phyloP scores from a whole-genome alignment of 2,329 filamentous ascomycete genomes.

The Shiraia sp. region DNA sequence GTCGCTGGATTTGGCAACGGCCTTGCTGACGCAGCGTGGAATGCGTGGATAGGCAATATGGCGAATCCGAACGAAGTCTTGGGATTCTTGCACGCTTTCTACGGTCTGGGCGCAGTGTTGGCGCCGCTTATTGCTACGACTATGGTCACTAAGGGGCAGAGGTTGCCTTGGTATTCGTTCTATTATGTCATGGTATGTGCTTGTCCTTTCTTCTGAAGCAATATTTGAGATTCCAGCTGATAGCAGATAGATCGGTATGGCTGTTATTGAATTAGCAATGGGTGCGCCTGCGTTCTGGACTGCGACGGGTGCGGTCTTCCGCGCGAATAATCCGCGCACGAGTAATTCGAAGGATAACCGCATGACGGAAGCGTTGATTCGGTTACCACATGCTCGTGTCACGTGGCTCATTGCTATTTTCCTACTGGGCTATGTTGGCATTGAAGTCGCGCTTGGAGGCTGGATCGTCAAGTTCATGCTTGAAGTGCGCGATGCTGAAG shows the following conservation, averaged over 20 bases:
- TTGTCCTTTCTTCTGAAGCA: not conserved
- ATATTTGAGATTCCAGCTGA: not conserved
- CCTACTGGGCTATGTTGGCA: constrained; percentile 76
- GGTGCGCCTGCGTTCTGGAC: constrained; percentile 65
- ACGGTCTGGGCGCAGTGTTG: constrained; percentile 72
- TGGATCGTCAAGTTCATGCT: constrained; percentile 88
- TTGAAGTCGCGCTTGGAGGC: constrained; percentile 75
- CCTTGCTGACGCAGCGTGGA: constrained; percentile 63
- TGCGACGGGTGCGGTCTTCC: constrained; percentile 62
- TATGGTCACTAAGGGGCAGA: constrained; percentile 66
- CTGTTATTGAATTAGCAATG: constrained; percentile 59
- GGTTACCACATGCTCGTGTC: constrained; percentile 54
- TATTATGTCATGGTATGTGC: constrained; percentile 73
- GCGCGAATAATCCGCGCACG: constrained; percentile 53
- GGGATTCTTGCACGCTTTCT: constrained; percentile 72
- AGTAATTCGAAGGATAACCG: constrained; percentile 52
- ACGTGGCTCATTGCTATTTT: constrained; percentile 77
- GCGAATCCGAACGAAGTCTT: constrained; percentile 73
- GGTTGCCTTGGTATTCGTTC: constrained; percentile 70
- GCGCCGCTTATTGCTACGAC: constrained; percentile 71
- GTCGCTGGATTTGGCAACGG: constrained; percentile 74
- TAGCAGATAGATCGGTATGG: constrained; percentile 53
- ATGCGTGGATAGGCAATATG: constrained; percentile 71
- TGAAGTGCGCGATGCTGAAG: constrained; percentile 67
- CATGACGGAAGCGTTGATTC: constrained; percentile 56